These are phyloP conservation scores for Hypoxylon sp. DNA, from an alignment of 2,329 filamentous ascomycete genomes.

Conservation along the genomic window DNA sequence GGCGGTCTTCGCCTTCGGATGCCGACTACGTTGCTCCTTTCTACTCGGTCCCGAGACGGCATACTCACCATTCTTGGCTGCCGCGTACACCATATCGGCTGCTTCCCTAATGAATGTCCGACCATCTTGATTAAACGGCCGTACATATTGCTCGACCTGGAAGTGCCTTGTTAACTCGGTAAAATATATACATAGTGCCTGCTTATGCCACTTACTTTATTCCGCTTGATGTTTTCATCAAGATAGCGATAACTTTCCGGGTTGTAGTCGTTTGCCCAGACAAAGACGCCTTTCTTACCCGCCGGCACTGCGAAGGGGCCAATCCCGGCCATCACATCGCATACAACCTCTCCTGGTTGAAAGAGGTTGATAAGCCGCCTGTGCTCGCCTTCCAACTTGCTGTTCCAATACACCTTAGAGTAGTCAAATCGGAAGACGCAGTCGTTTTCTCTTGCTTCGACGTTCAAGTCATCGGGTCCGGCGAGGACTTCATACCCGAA, in stretches of 20 bases:
- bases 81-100: conserved; percentile 71
- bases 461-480: conserved; percentile 84
- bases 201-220: conserved; percentile 74
- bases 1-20: conserved; percentile 48
- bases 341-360: conserved; percentile 87
- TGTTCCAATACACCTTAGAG: conserved; percentile 98
- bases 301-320: conserved; percentile 95
- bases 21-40: conserved; percentile 58
- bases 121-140: conserved; percentile 85
- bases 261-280: conserved; percentile 98
- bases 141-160: conserved; percentile 77
- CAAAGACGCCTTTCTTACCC: conserved; percentile 89
- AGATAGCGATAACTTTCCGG: conserved; percentile 86
- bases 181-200: conserved; percentile 1
- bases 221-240: conserved; percentile 76
- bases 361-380: conserved; percentile 83
- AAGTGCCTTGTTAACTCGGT: conserved; percentile 30
- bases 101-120: conserved; percentile 82
- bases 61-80: conserved; percentile 66
- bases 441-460: conserved; percentile 83
- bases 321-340: conserved; percentile 97
- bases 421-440: conserved; percentile 96
- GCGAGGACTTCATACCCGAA: conserved; percentile 93
- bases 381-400: conserved; percentile 90
- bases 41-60: conserved; percentile 67